Conservation (phyloP, 768 basidiomycete genomes). For the Clavulina sp. region DNA sequence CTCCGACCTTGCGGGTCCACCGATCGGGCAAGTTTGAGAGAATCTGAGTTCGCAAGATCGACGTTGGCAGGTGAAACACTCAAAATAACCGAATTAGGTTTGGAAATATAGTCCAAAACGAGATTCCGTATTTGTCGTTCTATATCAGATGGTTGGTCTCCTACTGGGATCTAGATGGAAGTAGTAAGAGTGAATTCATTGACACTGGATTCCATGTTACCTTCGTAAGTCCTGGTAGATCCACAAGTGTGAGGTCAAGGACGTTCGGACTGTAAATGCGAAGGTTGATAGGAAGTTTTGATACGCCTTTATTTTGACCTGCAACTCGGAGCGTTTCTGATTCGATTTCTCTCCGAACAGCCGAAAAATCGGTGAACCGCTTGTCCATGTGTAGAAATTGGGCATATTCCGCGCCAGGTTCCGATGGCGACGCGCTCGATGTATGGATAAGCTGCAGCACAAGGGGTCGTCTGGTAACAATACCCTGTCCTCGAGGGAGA, state of each 20-base stretch:
- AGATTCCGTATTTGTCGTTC: constrained; percentile 89
- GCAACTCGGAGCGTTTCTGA: constrained; percentile 95
- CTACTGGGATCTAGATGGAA: constrained; percentile 56
- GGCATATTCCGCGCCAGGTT: constrained; percentile 62
- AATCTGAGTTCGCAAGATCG: constrained; percentile 96
- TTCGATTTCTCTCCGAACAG: constrained; percentile 93
- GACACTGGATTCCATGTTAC: no score
- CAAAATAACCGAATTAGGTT: constrained; percentile 92
- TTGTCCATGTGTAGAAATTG: constrained; percentile 96
- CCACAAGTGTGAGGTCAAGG: constrained; percentile 87
- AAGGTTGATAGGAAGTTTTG: constrained; percentile 86
- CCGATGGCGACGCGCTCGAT: constrained; percentile 18
- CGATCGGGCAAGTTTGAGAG: constrained; percentile 85
- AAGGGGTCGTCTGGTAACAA: constrained; percentile 90
- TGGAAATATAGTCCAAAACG: constrained; percentile 90
- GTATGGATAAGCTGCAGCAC: constrained; percentile 93
- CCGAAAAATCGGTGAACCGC: constrained; percentile 88
- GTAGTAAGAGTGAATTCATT: not conserved
- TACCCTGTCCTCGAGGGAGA: constrained; percentile 76
- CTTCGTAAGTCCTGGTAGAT: constrained; percentile 93
- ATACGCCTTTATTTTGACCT: constrained; percentile 97
- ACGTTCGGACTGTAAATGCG: constrained; percentile 94
- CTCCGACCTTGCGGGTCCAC: constrained; percentile 93
- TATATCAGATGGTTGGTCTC: constrained; percentile 95
- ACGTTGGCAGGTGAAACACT: constrained; percentile 96